Conservation (phyloP, 257 asterid species). For the Solanum dulcamara region DNA sequence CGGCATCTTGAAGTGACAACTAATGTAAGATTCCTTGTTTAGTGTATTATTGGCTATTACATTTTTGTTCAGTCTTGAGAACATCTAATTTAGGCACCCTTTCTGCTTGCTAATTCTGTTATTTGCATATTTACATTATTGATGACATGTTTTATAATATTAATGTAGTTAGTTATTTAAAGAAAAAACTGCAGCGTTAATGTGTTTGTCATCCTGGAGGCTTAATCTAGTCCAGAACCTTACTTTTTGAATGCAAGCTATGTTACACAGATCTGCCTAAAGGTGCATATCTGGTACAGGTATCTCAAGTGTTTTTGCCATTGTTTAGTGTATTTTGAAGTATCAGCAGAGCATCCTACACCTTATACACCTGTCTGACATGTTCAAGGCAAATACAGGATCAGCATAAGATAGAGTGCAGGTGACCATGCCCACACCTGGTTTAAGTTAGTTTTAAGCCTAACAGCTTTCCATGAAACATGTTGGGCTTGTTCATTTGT, state of each 20-base stretch:
- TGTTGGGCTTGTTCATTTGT: background rate
- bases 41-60: background rate
- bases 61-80: background rate
- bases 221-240: background rate
- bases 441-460: background rate
- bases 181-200: background rate
- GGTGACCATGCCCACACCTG: background rate
- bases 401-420: background rate
- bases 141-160: background rate
- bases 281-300: background rate
- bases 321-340: background rate
- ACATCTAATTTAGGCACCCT: background rate
- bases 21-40: constrained; percentile 33
- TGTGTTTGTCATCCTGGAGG: background rate
- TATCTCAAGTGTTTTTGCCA: background rate
- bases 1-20: constrained; percentile 91
- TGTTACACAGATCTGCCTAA: background rate
- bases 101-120: background rate
- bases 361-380: background rate
- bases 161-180: background rate
- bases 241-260: background rate
- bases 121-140: background rate
- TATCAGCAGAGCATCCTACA: background rate
- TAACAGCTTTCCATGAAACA: background rate
- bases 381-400: background rate